Base-by-base conservation (phyloP, 2,329 filamentous ascomycete genomes). In the Grosmannia clavigera region DNA sequence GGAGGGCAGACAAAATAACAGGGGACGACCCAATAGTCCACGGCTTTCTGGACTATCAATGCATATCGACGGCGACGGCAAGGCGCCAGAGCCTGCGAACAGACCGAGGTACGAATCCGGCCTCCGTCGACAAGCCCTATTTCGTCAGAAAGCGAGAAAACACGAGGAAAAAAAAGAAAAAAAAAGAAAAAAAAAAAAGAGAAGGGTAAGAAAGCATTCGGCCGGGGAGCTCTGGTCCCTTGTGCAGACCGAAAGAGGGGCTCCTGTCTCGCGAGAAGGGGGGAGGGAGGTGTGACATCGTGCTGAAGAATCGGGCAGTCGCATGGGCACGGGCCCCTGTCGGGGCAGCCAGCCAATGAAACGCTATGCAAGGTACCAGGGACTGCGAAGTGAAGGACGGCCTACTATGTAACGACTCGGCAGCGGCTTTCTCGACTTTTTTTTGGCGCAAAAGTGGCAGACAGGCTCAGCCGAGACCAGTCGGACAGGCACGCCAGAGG, bases 291-390 rank as follows among this genome's bases (percentile, higher is more conserved):
- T 22, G 22, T 51, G 51, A 27, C 51, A 35, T 35, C 51, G 29
- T 35, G 50, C 11, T 54, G 51, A n/a, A 55, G 53, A 38, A 55
- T 25, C 19, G 33, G 52, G 29, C 31, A 55, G 52, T 51, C 25
- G 48, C 48, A 27, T 25, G 25, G 48, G 48, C 22, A 14, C 29
- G 33, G 19, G 29, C 54, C 54, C 54, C 54, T 56, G 54, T 46
- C 38, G 1, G 4, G 19, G 35, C 46, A 7, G 38, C 3, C 29
- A 7, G 10, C 56, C 43, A 51, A 35, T 51, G 56, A 29, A 31
- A 51, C 56, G 16, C 29, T 51, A 58, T 58, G 57, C 57, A 58
- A 58, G 57, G 57, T 58, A 57, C 55, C 55, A 57, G 48, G 57
- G 48, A 57, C 29, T 22, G 57, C 33, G 12, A 43, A 58, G 57